Percentiles rank a stretch among this genome's conserved stretches.
Evolutionary conservation across 176 grass and related monocot species (phyloP).

Genomic region (Rhynchospora pubera): DNA sequence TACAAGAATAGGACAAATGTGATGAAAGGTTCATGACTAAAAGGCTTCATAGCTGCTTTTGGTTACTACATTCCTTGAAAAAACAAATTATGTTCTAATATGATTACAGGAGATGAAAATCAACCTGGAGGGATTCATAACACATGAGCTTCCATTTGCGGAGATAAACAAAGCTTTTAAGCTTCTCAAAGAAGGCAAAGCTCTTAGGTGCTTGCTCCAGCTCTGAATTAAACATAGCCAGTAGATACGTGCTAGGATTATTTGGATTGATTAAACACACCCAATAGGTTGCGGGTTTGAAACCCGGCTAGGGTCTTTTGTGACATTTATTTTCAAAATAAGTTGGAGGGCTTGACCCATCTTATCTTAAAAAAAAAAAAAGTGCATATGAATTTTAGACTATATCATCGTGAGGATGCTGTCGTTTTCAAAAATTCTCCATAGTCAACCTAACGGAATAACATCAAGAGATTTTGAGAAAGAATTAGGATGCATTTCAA

Average conservation of each 20-base stretch:
- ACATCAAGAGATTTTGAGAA: too few relatives aligned
- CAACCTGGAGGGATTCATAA: constrained; percentile 71
- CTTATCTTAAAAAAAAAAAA: too few relatives aligned
- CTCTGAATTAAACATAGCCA: constrained; percentile 13
- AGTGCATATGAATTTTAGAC: too few relatives aligned
- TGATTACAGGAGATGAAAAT: constrained; percentile 41
- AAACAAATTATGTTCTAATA: not conserved
- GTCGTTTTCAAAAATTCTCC: too few relatives aligned
- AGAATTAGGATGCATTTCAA: too few relatives aligned
- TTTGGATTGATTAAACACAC: not conserved
- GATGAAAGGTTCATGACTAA: not conserved
- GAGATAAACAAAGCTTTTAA: constrained; percentile 63
- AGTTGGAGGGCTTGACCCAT: too few relatives aligned
- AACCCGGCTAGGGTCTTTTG: too few relatives aligned
- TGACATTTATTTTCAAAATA: too few relatives aligned
- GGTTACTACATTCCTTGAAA: not conserved
- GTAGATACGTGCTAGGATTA: not conserved
- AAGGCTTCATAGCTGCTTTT: not conserved
- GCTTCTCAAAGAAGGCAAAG: constrained; percentile 55
- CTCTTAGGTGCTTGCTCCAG: constrained; percentile 61
- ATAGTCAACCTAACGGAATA: too few relatives aligned
- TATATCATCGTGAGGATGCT: too few relatives aligned
- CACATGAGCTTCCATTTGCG: constrained; percentile 63
- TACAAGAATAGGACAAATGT: not conserved
- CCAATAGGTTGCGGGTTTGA: too few relatives aligned